Evolutionary conservation across 1,139 yeast species (phyloP).

Genomic region (Casaregolazyma suthepensis): DNA sequence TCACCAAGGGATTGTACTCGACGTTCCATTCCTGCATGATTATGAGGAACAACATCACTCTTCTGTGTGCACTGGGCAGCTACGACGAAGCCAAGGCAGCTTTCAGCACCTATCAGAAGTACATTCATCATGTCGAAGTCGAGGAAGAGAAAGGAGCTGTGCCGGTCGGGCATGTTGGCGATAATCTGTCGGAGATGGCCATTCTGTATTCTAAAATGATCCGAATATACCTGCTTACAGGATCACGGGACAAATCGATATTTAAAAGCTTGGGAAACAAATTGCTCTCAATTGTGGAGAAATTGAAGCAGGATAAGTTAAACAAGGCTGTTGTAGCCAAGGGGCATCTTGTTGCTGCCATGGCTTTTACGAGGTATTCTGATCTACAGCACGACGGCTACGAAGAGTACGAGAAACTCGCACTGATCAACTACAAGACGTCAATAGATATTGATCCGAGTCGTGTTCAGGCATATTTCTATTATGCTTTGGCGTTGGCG

Average conservation of each 20-base stretch:
- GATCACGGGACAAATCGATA: neutral
- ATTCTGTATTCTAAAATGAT: slow-evolving; percentile 19
- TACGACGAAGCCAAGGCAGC: slow-evolving; percentile 37
- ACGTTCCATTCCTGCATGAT: slow-evolving; percentile 46
- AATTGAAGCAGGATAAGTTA: slow-evolving; percentile 8
- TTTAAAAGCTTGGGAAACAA: slow-evolving; percentile 1
- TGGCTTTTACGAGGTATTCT: slow-evolving; percentile 23
- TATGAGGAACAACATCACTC: slow-evolving; percentile 36
- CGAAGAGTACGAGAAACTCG: slow-evolving; percentile 19
- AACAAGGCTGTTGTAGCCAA: slow-evolving; percentile 13
- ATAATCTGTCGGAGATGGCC: slow-evolving; percentile 27
- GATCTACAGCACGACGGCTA: slow-evolving; percentile 16
- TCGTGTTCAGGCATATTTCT: slow-evolving; percentile 20
- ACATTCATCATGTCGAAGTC: slow-evolving; percentile 35
- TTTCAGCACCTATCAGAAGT: slow-evolving; percentile 39
- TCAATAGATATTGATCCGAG: slow-evolving; percentile 19
- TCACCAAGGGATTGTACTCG: slow-evolving; percentile 36
- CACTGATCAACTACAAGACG: slow-evolving; percentile 23
- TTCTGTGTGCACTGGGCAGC: slow-evolving; percentile 28
- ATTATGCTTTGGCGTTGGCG: slow-evolving; percentile 29
- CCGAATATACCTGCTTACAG: neutral
- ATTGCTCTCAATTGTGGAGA: neutral
- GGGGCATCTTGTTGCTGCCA: slow-evolving; percentile 24
- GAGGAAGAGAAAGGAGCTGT: slow-evolving; percentile 24
- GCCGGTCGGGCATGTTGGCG: slow-evolving; percentile 20